Evolutionary conservation across 2,329 filamentous ascomycete species (phyloP), one percentile per base, ranked within the genome.

Genomic region (Botrytis elliptica): DNA sequence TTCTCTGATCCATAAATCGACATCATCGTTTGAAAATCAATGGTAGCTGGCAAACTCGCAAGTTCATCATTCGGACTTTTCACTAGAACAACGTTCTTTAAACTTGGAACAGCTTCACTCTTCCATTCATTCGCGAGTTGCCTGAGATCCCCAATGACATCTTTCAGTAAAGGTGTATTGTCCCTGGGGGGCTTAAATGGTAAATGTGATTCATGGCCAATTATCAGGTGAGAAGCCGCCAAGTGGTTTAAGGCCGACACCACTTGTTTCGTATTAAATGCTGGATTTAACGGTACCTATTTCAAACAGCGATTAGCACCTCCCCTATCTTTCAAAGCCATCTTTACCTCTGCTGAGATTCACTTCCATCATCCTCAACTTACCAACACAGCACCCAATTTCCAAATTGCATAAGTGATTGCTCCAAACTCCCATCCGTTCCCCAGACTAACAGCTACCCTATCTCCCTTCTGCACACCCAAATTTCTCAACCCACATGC

Each of bases 381-480:
- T 81, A 90, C 95, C 75, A 98, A 85, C 69, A 98, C 89, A 38
- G 93, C 95, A n/a, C 96, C 96, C 16, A 98, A 87, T 83, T 98
- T 98, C 85, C 95, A 97, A 72, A 96, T 82, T 0, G 95, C 95
- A 83, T 98, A 98, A 9, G 92, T 95, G 82, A 96, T 87, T 68
- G 91, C 91, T 4, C 93, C 93, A 81, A 93, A 95, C 82, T 97
- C 94, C 77, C 91, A 85, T 60, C 90, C 91, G 82, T 97, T 98
- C 25, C 95, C 95, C 70, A 98, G 84, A 75, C 91, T 95, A 40
- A 98, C 90, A 22, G 93, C 95, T 18, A 98, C 93, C 46, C 94
- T 88, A 81, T 97, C 92, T 8, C 94, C 94, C 79, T 95, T 97
- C 75, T 84, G 86, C 1, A 98, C 92, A 4, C 93, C 94, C 0